Evolutionary conservation across 345 rosid species (phyloP).

Genomic region (Reutealis trisperma): DNA sequence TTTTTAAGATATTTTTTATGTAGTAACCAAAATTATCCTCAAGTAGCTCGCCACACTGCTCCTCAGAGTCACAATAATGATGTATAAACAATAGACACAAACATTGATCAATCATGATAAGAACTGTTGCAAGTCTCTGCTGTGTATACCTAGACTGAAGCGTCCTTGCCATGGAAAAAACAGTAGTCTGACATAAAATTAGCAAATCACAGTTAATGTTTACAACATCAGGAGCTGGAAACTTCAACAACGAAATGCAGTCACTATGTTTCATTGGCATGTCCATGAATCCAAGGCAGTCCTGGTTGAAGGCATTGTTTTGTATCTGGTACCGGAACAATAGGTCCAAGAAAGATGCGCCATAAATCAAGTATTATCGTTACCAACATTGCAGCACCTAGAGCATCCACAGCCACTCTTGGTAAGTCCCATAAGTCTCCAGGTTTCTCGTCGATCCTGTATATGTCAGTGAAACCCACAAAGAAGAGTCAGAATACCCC

Average conservation of each 20-base stretch:
- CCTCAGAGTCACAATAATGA: not conserved
- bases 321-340: slow-evolving; percentile 55
- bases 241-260: not conserved
- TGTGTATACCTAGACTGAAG: not conserved
- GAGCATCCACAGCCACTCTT: slow-evolving; percentile 84
- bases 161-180: not conserved
- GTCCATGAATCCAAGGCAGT: slow-evolving; percentile 64
- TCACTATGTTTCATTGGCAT: slow-evolving; percentile 13
- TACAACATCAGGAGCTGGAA: slow-evolving; percentile 10
- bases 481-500: not conserved
- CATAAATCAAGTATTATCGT: slow-evolving; percentile 92
- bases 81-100: not conserved
- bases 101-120: not conserved
- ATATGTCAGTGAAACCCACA: not conserved
- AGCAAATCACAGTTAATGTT: not conserved
- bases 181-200: not conserved
- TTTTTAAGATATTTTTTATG: no score
- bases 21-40: no score
- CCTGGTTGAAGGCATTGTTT: slow-evolving; percentile 70
- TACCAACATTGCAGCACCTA: slow-evolving; percentile 96
- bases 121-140: not conserved
- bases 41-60: no score
- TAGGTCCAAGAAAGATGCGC: slow-evolving; percentile 94
- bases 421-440: slow-evolving; percentile 77
- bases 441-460: slow-evolving; percentile 92